phyloP scores from a whole-genome alignment of 2,329 filamentous ascomycete genomes.

The Colletotrichum simmondsii region DNA sequence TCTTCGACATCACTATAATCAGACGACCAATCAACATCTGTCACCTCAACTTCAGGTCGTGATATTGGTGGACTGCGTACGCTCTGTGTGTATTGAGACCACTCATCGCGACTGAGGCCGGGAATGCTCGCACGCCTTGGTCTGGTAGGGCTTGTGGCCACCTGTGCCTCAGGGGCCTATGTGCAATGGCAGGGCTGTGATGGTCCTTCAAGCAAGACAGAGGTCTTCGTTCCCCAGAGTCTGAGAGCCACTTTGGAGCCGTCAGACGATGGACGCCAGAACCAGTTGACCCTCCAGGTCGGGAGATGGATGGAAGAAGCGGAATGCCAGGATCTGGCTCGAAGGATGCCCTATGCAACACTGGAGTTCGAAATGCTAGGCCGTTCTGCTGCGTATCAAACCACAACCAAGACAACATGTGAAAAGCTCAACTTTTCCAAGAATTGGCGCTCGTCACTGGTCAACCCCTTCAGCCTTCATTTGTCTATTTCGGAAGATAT shows the following conservation, averaged over 20 bases:
- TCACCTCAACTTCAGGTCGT: not conserved
- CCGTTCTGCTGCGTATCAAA: slow-evolving; percentile 9
- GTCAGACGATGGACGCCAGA: not conserved
- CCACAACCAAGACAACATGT: slow-evolving; percentile 7
- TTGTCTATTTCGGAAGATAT: slow-evolving; percentile 23
- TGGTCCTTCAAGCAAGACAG: not conserved
- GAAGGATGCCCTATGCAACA: slow-evolving; percentile 4
- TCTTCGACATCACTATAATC: not conserved
- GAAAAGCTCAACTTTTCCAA: not conserved
- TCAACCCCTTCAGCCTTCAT: not conserved
- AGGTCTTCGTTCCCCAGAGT: not conserved
- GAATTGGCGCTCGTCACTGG: not conserved
- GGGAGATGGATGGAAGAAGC: slow-evolving; percentile 21
- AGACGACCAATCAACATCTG: not conserved
- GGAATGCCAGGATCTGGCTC: slow-evolving; percentile 13
- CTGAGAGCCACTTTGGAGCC: not conserved
- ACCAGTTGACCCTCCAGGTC: not conserved
- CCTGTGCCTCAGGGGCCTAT: slow-evolving; percentile 32
- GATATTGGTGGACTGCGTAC: not conserved
- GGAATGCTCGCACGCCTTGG: slow-evolving; percentile 5
- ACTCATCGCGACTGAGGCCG: not conserved
- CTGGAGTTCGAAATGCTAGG: slow-evolving; percentile 25
- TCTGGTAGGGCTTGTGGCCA: slow-evolving; percentile 17
- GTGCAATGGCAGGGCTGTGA: slow-evolving; percentile 36
- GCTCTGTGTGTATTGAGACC: not conserved